Base-by-base conservation (phyloP, 2,329 filamentous ascomycete species). In the Xylaria sp. region DNA sequence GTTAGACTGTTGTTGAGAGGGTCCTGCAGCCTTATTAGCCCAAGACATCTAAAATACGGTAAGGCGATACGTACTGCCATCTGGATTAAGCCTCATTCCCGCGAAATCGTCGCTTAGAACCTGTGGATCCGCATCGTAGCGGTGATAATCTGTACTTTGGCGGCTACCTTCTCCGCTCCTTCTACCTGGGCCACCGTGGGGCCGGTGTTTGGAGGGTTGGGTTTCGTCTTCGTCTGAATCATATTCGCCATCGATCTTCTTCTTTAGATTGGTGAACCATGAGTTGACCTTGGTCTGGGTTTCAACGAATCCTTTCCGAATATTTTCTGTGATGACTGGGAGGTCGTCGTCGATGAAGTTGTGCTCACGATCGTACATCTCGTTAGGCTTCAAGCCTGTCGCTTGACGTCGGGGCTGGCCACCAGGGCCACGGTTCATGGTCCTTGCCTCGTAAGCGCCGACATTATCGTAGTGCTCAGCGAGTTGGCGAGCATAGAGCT, bases 281-380 rank as follows among this genome's bases (percentile, higher is more conserved):
- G 89, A 88, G 82, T 97, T 98, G 75, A 99, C 92, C 77, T 93
- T 97, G 63, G 88, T 90, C 82, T 98, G 96, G 1, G 96, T 98
- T 77, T 99, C 94, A 63, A 94, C 77, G 81, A 99, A 99, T 4
- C 96, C 96, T 82, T 98, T 97, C 78, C 91, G 91, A 73, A 99
- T 87, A 76, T 97, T 97, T 78, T 97, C 93, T 72, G 90, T 91
- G 77, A 99, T 97, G 58, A 95, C 90, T 1, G 96, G 95, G 15
- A 99, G 87, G 73, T 99, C 96, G 75, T 99, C 96, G 75, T 99
- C 96, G 74, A 98, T 89, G 80, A 99, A 99, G 83, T 89, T 97
- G 76, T 91, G 91, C 75, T 97, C 93, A 56, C 87, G 88, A 58
- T 93, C 89, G 43, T 89, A 84, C 69, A 84, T 79, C 70, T 88